Base-by-base conservation (phyloP, 805 yeast genomes). In the Hanseniaspora valbyensis region DNA sequence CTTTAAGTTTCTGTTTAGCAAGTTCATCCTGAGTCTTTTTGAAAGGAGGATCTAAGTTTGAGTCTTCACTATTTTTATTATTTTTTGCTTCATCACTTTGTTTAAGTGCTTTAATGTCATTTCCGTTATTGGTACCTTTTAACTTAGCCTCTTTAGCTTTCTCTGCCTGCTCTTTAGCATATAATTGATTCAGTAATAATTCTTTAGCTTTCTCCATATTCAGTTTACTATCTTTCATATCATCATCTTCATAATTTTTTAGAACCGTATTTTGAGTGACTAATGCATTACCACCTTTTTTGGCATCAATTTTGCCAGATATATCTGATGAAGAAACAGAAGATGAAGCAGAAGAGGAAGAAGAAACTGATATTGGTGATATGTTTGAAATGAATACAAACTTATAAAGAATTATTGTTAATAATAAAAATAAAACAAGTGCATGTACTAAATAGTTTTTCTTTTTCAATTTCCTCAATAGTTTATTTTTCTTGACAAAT, bases 61-160 rank as follows among this genome's bases (percentile, higher is more conserved):
- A 8, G n/a, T 34, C 12, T 9, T 28, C 37, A 13, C 13, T 21
- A 24, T 21, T 14, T 14, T 33, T 44, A n/a, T 18, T 25, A 8
- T 44, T 44, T 18, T 42, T 25, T 5, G 32, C 43, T 10, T 39
- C 53, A 22, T 44, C 50, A 18, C 42, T 44, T 16, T 50, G 53
- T n/a, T 50, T 50, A 16, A 50, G 33, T 9, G 53, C 53, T 9
- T 44, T 43, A 1, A 50, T 14, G 28, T 50, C 50, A 30, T 44
- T 50, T 2, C 53, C 53, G 2, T 32, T 50, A n/a, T 29, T 30
- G 10, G 9, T 22, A 19, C 25, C 14, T 12, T 39, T 41, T 8
- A 18, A 30, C 5, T 19, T 32, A 25, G 43, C 33, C 8, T 33
- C 37, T 16, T 32, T 6, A 6, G 32, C 28, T 13, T 25, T 13